phyloP scores from a whole-genome alignment of 306 rosid species.

The Prunus armeniaca region DNA sequence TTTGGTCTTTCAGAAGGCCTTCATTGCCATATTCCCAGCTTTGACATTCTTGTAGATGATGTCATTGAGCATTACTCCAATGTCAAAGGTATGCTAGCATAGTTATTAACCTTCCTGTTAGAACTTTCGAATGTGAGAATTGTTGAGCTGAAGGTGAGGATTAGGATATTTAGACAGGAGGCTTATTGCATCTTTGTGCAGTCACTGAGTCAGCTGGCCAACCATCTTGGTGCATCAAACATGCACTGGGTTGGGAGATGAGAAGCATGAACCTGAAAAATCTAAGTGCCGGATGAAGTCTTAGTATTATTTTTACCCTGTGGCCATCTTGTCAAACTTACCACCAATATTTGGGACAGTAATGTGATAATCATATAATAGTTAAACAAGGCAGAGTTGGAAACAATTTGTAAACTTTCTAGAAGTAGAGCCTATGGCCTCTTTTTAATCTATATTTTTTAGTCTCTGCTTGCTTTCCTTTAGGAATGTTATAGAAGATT shows the following conservation, averaged over 20 bases:
- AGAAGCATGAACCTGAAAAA: neutral
- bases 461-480: neutral
- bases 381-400: neutral
- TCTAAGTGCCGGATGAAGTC: neutral
- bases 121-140: neutral
- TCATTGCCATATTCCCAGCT: conserved; percentile 68
- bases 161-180: neutral
- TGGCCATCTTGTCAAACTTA: neutral
- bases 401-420: neutral
- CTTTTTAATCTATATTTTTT: too few relatives aligned
- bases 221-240: neutral
- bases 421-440: neutral
- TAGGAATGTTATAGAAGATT: neutral
- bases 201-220: too few relatives aligned
- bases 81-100: conserved; percentile 56
- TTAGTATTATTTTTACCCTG: neutral
- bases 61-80: conserved; percentile 77
- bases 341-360: neutral
- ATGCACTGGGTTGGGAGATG: neutral
- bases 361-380: neutral
- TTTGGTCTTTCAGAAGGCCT: conserved; percentile 98
- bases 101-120: neutral
- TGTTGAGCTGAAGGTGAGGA: neutral
- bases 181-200: neutral
- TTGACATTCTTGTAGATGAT: conserved; percentile 68